phyloP scores from a whole-genome alignment of 495 filamentous ascomycete genomes.

The Aspergillus panamensis region DNA sequence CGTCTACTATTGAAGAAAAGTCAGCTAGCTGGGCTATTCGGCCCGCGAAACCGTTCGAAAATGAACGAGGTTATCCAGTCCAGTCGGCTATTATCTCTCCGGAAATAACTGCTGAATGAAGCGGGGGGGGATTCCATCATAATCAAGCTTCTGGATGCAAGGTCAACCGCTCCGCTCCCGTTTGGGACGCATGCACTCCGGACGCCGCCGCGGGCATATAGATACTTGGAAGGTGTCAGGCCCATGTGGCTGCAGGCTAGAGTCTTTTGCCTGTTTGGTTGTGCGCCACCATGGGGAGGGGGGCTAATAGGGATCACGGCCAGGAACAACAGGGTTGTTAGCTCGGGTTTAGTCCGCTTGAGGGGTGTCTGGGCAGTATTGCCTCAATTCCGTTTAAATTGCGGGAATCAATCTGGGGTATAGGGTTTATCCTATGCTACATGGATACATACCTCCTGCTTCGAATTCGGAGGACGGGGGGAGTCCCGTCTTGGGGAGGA shows the following conservation, averaged over 20 bases:
- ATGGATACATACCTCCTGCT: background rate
- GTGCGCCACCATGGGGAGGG: background rate
- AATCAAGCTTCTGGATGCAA: slow-evolving; percentile 1
- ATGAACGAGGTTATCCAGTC: background rate
- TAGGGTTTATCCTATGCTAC: background rate
- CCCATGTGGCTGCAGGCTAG: background rate
- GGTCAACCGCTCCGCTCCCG: background rate
- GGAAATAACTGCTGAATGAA: background rate
- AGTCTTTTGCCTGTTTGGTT: background rate
- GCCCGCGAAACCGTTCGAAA: background rate
- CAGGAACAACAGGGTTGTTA: background rate
- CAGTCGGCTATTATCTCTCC: slow-evolving; percentile 1
- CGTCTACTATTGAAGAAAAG: no score
- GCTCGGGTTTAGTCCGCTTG: background rate
- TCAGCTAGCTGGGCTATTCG: no score
- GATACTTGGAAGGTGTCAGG: background rate
- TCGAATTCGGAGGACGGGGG: background rate
- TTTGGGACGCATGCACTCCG: background rate
- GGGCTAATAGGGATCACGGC: background rate
- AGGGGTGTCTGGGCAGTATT: background rate
- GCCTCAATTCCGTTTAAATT: background rate
- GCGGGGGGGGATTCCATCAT: slow-evolving; percentile 1
- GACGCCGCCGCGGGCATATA: background rate
- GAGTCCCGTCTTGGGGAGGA: background rate
- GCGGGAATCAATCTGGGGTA: no score